Evolutionary conservation across 345 rosid genomes (phyloP).

Genomic region (Syzygium grande): DNA sequence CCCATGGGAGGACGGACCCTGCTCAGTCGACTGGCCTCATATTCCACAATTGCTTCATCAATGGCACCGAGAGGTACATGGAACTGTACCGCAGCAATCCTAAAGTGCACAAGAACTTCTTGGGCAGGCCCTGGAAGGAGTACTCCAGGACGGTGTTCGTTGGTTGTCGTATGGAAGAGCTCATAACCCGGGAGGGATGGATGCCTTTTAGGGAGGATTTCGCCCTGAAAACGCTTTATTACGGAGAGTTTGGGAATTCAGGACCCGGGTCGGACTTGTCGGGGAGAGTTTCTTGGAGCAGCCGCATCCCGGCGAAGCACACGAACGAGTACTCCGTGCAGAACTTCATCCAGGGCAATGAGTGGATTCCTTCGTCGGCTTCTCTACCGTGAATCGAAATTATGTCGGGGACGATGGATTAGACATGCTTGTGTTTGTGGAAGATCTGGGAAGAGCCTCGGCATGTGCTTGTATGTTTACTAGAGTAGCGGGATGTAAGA

Average conservation of each 20-base stretch:
- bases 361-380: slow-evolving; percentile 37
- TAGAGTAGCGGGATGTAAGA: not conserved
- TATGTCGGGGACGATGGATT: not conserved
- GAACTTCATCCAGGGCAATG: slow-evolving; percentile 82
- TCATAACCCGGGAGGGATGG: slow-evolving; percentile 69
- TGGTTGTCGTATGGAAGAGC: slow-evolving; percentile 41
- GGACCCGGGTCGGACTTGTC: slow-evolving; percentile 57
- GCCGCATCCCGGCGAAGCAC: slow-evolving; percentile 49
- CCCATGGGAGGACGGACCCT: slow-evolving; percentile 88
- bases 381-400: not conserved
- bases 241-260: slow-evolving; percentile 62
- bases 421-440: not conserved
- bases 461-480: not conserved
- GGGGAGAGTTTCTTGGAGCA: slow-evolving; percentile 70
- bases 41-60: slow-evolving; percentile 60
- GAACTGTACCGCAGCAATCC: slow-evolving; percentile 48
- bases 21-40: slow-evolving; percentile 70
- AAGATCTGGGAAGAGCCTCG: not conserved
- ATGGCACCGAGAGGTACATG: slow-evolving; percentile 78
- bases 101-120: slow-evolving; percentile 46
- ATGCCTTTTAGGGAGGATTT: slow-evolving; percentile 69
- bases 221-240: slow-evolving; percentile 68
- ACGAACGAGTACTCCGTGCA: slow-evolving; percentile 34
- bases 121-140: slow-evolving; percentile 98
- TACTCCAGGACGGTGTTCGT: slow-evolving; percentile 74